Conservation (phyloP, 192 early-diverging fungal genomes). For the Backusella luteola region DNA sequence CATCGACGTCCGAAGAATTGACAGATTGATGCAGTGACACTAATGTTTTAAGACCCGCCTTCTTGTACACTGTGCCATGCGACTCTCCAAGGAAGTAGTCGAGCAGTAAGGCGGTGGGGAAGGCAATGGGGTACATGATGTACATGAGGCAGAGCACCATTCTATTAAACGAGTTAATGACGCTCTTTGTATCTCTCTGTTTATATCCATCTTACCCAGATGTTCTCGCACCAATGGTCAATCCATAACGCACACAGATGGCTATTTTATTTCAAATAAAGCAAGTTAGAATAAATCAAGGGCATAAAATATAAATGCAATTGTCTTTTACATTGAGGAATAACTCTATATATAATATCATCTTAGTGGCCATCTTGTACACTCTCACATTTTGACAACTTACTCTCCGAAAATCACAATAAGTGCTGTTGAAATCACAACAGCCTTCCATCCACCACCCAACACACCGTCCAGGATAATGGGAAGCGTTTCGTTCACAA, state of each 20-base stretch:
- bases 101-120: slow-evolving; percentile 83
- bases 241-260: slow-evolving; percentile 85
- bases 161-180: slow-evolving; percentile 11
- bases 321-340: slow-evolving; percentile 63
- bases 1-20: slow-evolving; percentile 49
- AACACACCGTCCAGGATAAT: slow-evolving; percentile 78
- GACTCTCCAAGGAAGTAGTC: slow-evolving; percentile 84
- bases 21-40: slow-evolving; percentile 71
- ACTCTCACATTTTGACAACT: slow-evolving; percentile 13
- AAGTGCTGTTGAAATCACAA: slow-evolving; percentile 81
- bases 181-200: too few relatives aligned
- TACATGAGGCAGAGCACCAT: slow-evolving; percentile 66
- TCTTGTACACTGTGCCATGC: slow-evolving; percentile 86
- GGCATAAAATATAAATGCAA: too few relatives aligned
- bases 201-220: slow-evolving; percentile 42
- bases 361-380: not conserved
- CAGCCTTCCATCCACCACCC: slow-evolving; percentile 76
- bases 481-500: slow-evolving; percentile 93
- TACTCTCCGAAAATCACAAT: slow-evolving; percentile 95
- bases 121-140: slow-evolving; percentile 67
- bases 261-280: slow-evolving; percentile 40
- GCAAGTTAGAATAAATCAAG: not conserved
- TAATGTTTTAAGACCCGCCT: slow-evolving; percentile 69
- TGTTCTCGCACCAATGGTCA: slow-evolving; percentile 86
- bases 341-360: slow-evolving; percentile 46